phyloP scores from a whole-genome alignment of 1,139 yeast genomes.

The Pichiaceae sp. region DNA sequence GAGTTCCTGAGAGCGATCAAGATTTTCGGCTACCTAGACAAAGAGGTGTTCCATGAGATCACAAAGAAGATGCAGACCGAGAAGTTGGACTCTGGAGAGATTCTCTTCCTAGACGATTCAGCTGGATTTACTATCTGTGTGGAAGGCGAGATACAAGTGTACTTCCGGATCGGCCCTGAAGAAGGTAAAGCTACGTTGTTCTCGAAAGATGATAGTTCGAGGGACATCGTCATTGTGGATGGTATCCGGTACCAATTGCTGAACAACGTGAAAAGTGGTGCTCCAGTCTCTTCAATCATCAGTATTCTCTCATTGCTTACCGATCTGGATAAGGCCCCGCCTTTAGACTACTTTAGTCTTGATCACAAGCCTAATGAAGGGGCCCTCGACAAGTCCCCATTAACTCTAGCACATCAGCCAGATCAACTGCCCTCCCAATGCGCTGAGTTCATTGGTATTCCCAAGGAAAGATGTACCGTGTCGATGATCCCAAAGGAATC shows the following conservation, averaged over 20 bases:
- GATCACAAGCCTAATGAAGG: background rate
- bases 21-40: conserved; percentile 87
- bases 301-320: conserved; percentile 70
- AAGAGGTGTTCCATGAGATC: conserved; percentile 84
- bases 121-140: conserved; percentile 91
- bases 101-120: conserved; percentile 53
- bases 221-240: conserved; percentile 25
- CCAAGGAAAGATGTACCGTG: conserved; percentile 65
- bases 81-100: conserved; percentile 69
- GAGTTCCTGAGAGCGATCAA: conserved; percentile 87
- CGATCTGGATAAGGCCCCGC: conserved; percentile 13
- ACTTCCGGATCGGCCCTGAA: conserved; percentile 40
- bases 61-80: conserved; percentile 91
- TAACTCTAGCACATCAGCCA: background rate
- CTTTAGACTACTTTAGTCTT: no score
- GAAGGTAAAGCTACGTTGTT: background rate
- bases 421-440: conserved; percentile 1
- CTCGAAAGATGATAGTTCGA: conserved; percentile 10
- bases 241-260: conserved; percentile 64
- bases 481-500: conserved; percentile 89
- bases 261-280: conserved; percentile 79
- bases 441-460: conserved; percentile 52
- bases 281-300: conserved; percentile 76
- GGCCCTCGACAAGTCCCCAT: background rate
- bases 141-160: conserved; percentile 82